These are phyloP conservation scores for Solanum virginianum DNA, from an alignment of 257 asterid genomes.

Conservation along the genomic window DNA sequence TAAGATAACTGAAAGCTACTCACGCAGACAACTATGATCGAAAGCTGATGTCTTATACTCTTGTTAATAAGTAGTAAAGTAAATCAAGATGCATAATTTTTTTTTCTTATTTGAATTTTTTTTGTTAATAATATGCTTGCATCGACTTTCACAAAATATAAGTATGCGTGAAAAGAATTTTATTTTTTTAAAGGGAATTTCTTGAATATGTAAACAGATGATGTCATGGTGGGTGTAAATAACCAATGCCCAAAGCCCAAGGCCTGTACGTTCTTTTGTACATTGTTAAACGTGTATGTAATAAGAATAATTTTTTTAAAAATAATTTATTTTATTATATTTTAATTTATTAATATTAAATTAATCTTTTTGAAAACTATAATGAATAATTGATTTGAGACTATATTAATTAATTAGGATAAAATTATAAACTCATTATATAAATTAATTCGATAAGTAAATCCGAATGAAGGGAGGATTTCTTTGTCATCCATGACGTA, in stretches of 20 bases:
- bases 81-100: neutral
- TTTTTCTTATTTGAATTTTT: neutral
- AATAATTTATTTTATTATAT: too few relatives aligned
- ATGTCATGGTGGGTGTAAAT: conserved; percentile 20
- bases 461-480: too few relatives aligned
- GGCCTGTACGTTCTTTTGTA: neutral
- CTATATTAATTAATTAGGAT: too few relatives aligned
- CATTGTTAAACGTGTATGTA: conserved; percentile 23
- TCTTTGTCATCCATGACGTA: conserved; percentile 46
- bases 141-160: neutral
- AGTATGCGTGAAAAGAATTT: neutral
- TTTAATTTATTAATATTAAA: too few relatives aligned
- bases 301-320: neutral
- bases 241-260: conserved; percentile 21
- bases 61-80: too few relatives aligned
- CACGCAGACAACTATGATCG: accelerated
- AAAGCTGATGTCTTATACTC: too few relatives aligned
- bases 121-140: neutral
- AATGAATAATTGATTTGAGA: too few relatives aligned
- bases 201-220: conserved; percentile 11
- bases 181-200: neutral
- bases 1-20: too few relatives aligned
- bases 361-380: too few relatives aligned
- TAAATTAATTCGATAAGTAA: too few relatives aligned
- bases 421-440: too few relatives aligned